These are phyloP conservation scores for Penicillium psychrosexuale DNA, from an alignment of 2,329 filamentous ascomycete genomes.

Conservation along the genomic window DNA sequence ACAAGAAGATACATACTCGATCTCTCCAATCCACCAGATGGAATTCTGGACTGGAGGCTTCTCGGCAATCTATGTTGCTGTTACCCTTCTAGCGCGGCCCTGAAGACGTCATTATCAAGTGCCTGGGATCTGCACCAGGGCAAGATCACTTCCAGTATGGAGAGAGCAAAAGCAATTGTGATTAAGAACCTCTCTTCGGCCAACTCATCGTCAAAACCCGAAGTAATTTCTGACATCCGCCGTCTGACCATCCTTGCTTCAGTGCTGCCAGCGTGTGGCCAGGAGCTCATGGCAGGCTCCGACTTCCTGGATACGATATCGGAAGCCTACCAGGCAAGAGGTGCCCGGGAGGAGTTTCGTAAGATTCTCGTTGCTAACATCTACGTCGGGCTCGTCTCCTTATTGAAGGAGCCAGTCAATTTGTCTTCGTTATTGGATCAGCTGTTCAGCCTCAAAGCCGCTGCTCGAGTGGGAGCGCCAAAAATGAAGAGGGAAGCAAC, in stretches of 20 bases:
- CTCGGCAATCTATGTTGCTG: conserved; percentile 65
- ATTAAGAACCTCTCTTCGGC: conserved; percentile 30
- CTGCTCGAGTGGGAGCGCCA: conserved; percentile 60
- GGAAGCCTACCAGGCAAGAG: conserved; percentile 50
- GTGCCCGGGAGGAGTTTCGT: conserved; percentile 57
- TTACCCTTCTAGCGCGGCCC: conserved; percentile 62
- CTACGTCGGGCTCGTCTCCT: conserved; percentile 70
- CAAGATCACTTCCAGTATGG: conserved; percentile 35
- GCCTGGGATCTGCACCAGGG: conserved; percentile 42
- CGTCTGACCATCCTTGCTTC: conserved; percentile 41
- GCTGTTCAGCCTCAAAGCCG: conserved; percentile 73
- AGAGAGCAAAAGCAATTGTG: conserved; percentile 35
- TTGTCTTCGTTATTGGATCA: conserved; percentile 76
- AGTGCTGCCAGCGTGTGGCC: conserved; percentile 45
- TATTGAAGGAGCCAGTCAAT: conserved; percentile 67
- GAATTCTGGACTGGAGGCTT: conserved; percentile 63
- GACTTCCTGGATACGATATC: conserved; percentile 78
- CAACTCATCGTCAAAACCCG: conserved; percentile 12
- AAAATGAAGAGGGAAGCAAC: conserved; percentile 48
- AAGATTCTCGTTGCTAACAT: conserved; percentile 67
- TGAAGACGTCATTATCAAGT: conserved; percentile 52
- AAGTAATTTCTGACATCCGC: conserved; percentile 30
- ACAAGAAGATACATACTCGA: conserved; percentile 56
- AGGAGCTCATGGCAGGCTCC: conserved; percentile 74
- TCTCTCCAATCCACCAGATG: conserved; percentile 42